phyloP scores from a whole-genome alignment of 2,329 filamentous ascomycete genomes.

The Fusarium sp. region DNA sequence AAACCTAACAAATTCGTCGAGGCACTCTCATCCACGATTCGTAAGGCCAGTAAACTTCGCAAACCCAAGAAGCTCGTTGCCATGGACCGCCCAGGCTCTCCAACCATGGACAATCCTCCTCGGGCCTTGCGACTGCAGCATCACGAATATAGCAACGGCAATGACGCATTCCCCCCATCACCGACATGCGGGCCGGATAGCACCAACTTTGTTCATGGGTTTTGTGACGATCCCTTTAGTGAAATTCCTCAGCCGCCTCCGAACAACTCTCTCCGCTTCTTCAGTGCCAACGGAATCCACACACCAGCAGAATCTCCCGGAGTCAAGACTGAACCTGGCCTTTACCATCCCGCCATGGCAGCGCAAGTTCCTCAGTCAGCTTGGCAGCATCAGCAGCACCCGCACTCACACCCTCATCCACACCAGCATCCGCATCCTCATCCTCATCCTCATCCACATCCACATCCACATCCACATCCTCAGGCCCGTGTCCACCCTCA shows the following conservation, averaged over 20 bases:
- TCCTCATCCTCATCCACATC: background rate
- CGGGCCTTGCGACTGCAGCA: slow-evolving; percentile 50
- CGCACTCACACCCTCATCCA: slow-evolving; percentile 34
- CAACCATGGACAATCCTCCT: slow-evolving; percentile 50
- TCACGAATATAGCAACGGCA: slow-evolving; percentile 37
- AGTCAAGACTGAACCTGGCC: slow-evolving; percentile 48
- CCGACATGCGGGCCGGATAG: slow-evolving; percentile 45
- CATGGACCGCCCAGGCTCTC: slow-evolving; percentile 48
- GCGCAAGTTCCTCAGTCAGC: slow-evolving; percentile 33
- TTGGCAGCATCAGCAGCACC: slow-evolving; percentile 43
- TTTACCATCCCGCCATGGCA: slow-evolving; percentile 42
- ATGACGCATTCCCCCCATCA: slow-evolving; percentile 43
- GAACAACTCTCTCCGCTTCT: slow-evolving; percentile 46
- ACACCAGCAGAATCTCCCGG: slow-evolving; percentile 56
- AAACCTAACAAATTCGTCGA: slow-evolving; percentile 57
- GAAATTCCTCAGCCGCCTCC: slow-evolving; percentile 47
- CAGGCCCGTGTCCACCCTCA: slow-evolving; percentile 5
- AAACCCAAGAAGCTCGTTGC: slow-evolving; percentile 44
- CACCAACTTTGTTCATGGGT: slow-evolving; percentile 52
- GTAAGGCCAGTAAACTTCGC: slow-evolving; percentile 54
- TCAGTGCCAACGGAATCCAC: slow-evolving; percentile 48
- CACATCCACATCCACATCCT: slow-evolving; percentile 17
- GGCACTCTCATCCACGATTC: slow-evolving; percentile 56
- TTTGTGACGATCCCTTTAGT: slow-evolving; percentile 55
- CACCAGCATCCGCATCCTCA: slow-evolving; percentile 7